phyloP scores from a whole-genome alignment of 2,329 filamentous ascomycete genomes.

The Fusarium tupiense region DNA sequence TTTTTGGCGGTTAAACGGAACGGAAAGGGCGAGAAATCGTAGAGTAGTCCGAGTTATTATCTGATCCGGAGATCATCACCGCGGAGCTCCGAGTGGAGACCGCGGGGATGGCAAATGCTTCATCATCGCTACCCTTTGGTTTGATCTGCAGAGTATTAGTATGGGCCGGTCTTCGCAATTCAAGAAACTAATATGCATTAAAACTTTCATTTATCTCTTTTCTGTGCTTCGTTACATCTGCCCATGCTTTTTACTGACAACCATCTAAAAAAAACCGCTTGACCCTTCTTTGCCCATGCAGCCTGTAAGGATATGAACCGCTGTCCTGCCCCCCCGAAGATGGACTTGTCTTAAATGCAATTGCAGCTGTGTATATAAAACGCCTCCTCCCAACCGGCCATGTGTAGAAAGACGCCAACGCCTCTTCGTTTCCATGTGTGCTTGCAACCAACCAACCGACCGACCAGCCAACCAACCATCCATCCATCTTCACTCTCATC shows the following conservation, averaged over 20 bases:
- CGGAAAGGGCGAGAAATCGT: neutral
- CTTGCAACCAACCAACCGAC: slow-evolving; percentile 24
- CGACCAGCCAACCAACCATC: neutral
- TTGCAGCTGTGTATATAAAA: slow-evolving; percentile 45
- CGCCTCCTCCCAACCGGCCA: slow-evolving; percentile 41
- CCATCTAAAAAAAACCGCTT: slow-evolving; percentile 43
- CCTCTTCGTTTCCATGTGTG: slow-evolving; percentile 39
- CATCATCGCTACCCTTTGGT: neutral
- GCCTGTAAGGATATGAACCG: slow-evolving; percentile 40
- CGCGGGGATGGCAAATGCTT: neutral
- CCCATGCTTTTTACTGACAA: slow-evolving; percentile 43
- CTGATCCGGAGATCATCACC: neutral
- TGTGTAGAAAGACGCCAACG: slow-evolving; percentile 45
- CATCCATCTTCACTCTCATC: neutral
- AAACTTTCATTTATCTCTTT: slow-evolving; percentile 44
- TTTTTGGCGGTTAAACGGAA: neutral
- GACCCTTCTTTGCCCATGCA: slow-evolving; percentile 39
- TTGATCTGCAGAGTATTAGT: neutral
- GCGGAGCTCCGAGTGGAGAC: neutral
- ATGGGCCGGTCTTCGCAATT: neutral
- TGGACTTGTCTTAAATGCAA: slow-evolving; percentile 40
- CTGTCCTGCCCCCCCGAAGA: slow-evolving; percentile 34
- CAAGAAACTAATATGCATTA: slow-evolving; percentile 21
- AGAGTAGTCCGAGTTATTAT: neutral
- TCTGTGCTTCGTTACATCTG: slow-evolving; percentile 45